Conservation (phyloP, 768 basidiomycete genomes). For the Pleurotus tuoliensis region DNA sequence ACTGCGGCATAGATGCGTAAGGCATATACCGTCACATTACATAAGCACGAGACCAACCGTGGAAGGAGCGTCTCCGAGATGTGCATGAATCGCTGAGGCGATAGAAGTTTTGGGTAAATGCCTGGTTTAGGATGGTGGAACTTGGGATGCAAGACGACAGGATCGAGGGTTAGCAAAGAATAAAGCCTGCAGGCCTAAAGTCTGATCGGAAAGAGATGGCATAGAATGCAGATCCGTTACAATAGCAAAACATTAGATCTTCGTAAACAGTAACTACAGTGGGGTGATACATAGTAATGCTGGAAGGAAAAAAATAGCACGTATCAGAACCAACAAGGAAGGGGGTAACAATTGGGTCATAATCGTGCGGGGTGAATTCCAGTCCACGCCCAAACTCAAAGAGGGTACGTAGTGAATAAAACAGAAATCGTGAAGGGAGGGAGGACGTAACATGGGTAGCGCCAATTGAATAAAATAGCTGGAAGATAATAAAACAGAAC, state of each 20-base stretch:
- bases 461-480: slow-evolving; percentile 9
- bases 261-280: slow-evolving; percentile 18
- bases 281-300: slow-evolving; percentile 26
- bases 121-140: too few relatives aligned
- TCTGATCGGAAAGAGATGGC: not conserved
- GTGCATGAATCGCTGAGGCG: too few relatives aligned
- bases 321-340: slow-evolving; percentile 11
- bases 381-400: not conserved
- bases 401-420: not conserved
- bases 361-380: slow-evolving; percentile 5
- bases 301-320: slow-evolving; percentile 11
- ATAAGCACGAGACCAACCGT: too few relatives aligned
- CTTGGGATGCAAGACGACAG: too few relatives aligned
- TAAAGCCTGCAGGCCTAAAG: not conserved
- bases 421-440: not conserved
- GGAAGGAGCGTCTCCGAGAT: too few relatives aligned
- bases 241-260: not conserved
- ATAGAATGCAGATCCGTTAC: not conserved
- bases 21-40: too few relatives aligned
- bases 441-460: not conserved
- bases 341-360: slow-evolving; percentile 13
- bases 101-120: too few relatives aligned
- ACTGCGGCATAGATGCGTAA: too few relatives aligned
- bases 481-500: slow-evolving; percentile 11
- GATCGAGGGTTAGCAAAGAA: not conserved